Evolutionary conservation across 1,284 basidiomycete genomes (phyloP), one percentile per base, ranked within the genome.

Genomic region (Heterobasidion occidentale): DNA sequence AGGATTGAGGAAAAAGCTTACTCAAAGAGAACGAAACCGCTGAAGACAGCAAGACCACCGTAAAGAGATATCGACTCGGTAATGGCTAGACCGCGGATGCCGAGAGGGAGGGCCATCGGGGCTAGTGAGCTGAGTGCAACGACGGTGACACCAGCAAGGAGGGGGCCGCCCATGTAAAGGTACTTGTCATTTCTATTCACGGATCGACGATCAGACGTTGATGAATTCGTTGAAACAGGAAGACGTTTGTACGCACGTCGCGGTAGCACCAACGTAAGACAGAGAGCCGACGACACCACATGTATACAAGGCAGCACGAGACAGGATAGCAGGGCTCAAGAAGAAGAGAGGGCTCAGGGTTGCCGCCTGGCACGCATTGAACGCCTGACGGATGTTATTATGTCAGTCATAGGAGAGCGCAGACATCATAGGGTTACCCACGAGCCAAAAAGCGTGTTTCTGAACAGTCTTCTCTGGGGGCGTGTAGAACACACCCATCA

Each of bases 261-360:
- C 93, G 17, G 94, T 96, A 9, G 92, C 92, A 36, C 93, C 93
- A 34, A 96, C 81, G 66, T 93, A 96, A 42, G 87, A 88, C 35
- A 95, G 78, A 7, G 86, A 81, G 7, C 92, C 93, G 17, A 94
- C 85, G 3, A 94, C 81, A 49, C 92, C 93, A 48, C 85, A 81
- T 0, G 93, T 95, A 71, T 96, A 96, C 6, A 96, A 74, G 11
- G 90, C 93, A 9, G 93, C 94, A 46, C 93, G 83, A n/a, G 88
- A 86, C 49, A 96, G 79, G 58, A 96, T 79, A 12, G 90, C 91
- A 1, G 94, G 93, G 65, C 79, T 86, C 54, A 93, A 71, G 79
- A 95, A 94, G 74, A 92, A 91, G 20, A 96, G 70, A 27, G 91
- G 91, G 59, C 82, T 90, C 58, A 90, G 77, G 3, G 88, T 90